phyloP scores from a whole-genome alignment of 176 grass and related monocot genomes.

The Musa itinerans region DNA sequence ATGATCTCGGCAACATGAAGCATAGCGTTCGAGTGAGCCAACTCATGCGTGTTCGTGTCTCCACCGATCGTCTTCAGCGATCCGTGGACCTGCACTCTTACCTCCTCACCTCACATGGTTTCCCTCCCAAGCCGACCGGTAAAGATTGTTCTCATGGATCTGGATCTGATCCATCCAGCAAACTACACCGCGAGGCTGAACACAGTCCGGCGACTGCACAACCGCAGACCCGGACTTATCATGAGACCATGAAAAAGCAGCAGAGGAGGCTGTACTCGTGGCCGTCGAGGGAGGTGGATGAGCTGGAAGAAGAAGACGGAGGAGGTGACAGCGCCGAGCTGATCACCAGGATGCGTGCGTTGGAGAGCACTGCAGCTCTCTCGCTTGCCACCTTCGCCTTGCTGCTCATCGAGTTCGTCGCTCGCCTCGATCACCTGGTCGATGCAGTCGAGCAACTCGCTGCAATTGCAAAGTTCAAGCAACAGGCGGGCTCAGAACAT shows the following conservation, averaged over 20 bases:
- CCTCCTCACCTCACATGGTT: conserved; percentile 8
- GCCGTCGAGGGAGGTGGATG: conserved; percentile 38
- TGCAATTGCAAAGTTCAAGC: conserved; percentile 33
- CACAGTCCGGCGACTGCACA: not conserved
- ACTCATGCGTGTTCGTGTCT: conserved; percentile 35
- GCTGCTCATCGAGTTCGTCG: conserved; percentile 45
- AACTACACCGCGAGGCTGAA: not conserved
- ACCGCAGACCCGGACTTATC: not conserved
- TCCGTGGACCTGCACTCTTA: conserved; percentile 31
- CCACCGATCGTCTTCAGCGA: conserved; percentile 35
- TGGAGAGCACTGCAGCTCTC: conserved; percentile 31
- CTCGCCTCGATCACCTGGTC: conserved; percentile 44
- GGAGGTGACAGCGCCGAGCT: not conserved
- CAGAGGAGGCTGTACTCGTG: conserved; percentile 24
- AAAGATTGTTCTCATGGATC: not conserved
- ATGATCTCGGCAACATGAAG: conserved; percentile 32
- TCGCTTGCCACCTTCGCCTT: conserved; percentile 37
- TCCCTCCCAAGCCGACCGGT: not conserved
- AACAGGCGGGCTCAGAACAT: not conserved
- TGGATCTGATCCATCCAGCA: not conserved
- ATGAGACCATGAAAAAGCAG: conserved; percentile 16
- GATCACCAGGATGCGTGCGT: conserved; percentile 18
- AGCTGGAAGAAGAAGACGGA: conserved; percentile 20
- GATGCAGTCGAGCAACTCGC: conserved; percentile 37
- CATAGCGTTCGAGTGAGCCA: conserved; percentile 18